Base-by-base conservation (phyloP, 169 alveolate species). In the Pseudocohnilembus persalinus region DNA sequence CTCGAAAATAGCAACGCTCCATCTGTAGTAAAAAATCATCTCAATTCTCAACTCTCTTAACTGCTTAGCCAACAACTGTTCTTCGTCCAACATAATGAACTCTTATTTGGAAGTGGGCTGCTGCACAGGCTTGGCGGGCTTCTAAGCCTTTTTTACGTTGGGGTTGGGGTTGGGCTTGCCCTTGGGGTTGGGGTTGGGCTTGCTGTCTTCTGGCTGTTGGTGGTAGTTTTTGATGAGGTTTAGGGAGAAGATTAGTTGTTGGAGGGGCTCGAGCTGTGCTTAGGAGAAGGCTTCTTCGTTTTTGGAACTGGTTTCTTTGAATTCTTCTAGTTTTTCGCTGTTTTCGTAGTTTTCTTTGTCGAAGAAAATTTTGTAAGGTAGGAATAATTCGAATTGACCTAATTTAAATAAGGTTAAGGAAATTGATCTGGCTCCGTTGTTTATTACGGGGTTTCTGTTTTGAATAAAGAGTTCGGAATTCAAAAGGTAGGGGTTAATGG, bases 71-170 rank as follows among this genome's bases (percentile, higher is more conserved):
- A 49, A 63, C 30, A 79, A 79, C 63, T 79, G 76, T 30, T 79
- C 84, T 20, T 79, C 84, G 30, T 79, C 84, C 31, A 79, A 79
- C 68, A 49, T 49, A 49, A 49, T 49, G 68, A 49, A 49, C 20
- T 49, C 68, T 49, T 49, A 4, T 20, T 49, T 49, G 4, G 68
- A 11, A 11, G 4, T 49, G 26, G 68, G 68, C 26, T 11, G 4
- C 20, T 20, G 26, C 26, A 20, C 68, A 49, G 68, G 4, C 20
- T 20, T 20, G 68, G 68, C 68, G 20, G 68, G 20, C 4, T 4
- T 49, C 26, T 49, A 11, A 20, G 68, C 20, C 20, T 49, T 49
- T 49, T 20, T 20, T 49, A 20, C 68, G 68, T 4, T 20, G 68
- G 68, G 20, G 4, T 49, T 49, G 68, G 68, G 26, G 4, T 49